phyloP scores from a whole-genome alignment of 2,329 filamentous ascomycete genomes.

The Penicillium vulpinum region DNA sequence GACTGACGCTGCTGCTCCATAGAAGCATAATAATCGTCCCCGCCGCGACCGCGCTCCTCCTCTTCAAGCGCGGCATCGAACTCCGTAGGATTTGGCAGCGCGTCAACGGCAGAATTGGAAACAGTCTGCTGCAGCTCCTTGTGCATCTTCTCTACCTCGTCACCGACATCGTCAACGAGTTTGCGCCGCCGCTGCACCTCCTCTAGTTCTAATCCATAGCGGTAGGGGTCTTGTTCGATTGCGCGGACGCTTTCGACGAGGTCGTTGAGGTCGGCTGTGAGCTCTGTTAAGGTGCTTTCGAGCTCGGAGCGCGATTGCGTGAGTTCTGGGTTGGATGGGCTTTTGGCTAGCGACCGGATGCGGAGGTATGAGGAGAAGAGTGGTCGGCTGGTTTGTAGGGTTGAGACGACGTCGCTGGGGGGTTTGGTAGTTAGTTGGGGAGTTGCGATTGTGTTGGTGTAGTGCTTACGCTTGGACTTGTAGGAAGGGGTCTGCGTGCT shows the following conservation, averaged over 20 bases:
- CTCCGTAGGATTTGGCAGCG: slow-evolving; percentile 61
- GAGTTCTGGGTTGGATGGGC: slow-evolving; percentile 68
- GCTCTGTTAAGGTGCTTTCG: slow-evolving; percentile 70
- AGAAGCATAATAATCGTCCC: slow-evolving; percentile 68
- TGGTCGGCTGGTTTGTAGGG: slow-evolving; percentile 76
- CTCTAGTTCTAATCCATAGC: slow-evolving; percentile 78
- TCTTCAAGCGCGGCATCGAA: slow-evolving; percentile 51
- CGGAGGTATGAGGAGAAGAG: slow-evolving; percentile 94
- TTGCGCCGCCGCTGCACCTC: slow-evolving; percentile 79
- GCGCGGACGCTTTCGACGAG: slow-evolving; percentile 83
- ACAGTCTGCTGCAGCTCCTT: slow-evolving; percentile 70
- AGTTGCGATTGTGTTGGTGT: neutral
- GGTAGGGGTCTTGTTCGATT: slow-evolving; percentile 81
- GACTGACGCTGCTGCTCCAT: slow-evolving; percentile 91
- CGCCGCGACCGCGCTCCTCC: slow-evolving; percentile 41
- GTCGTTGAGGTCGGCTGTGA: slow-evolving; percentile 83
- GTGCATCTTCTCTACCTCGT: slow-evolving; percentile 86
- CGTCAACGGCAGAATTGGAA: slow-evolving; percentile 40
- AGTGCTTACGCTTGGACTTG: slow-evolving; percentile 48
- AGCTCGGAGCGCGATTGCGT: slow-evolving; percentile 71
- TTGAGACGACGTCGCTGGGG: slow-evolving; percentile 78
- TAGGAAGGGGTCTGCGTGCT: slow-evolving; percentile 48
- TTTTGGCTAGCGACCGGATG: slow-evolving; percentile 81
- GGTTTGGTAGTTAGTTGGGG: slow-evolving; percentile 10
- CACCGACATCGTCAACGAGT: slow-evolving; percentile 84